These are phyloP conservation scores for Juglanconis oblonga DNA, from an alignment of 2,329 filamentous ascomycete species.

Conservation along the genomic window DNA sequence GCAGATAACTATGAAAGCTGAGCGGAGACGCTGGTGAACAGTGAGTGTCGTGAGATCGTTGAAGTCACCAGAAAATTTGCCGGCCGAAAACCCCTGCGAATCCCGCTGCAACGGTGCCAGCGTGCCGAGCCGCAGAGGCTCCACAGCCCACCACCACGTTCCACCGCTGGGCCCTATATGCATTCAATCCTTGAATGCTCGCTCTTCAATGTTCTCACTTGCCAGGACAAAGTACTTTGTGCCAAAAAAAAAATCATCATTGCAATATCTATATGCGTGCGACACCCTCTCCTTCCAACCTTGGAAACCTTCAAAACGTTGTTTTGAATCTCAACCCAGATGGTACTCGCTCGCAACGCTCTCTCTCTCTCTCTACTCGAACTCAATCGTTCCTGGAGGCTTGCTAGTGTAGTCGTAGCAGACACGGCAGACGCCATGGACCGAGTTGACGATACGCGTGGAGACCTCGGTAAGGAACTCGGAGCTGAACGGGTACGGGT, in stretches of 20 bases:
- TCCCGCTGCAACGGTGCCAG: background rate
- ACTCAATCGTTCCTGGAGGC: conserved; percentile 70
- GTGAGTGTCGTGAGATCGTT: background rate
- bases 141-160: background rate
- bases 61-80: conserved; percentile 1
- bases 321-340: background rate
- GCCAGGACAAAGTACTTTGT: background rate
- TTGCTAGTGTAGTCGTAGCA: conserved; percentile 66
- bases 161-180: too few relatives aligned
- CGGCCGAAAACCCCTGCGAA: background rate
- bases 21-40: background rate
- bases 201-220: background rate
- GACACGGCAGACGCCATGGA: conserved; percentile 69
- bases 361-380: conserved; percentile 50
- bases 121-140: background rate
- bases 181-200: too few relatives aligned
- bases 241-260: background rate
- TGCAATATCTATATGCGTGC: conserved; percentile 7
- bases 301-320: background rate
- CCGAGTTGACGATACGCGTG: conserved; percentile 71
- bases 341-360: too few relatives aligned
- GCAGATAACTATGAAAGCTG: background rate
- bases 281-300: too few relatives aligned
- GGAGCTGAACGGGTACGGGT: conserved; percentile 59
- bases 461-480: conserved; percentile 49